These are phyloP conservation scores for Ascoidea asiatica DNA, from an alignment of 805 yeast genomes.

Conservation along the genomic window DNA sequence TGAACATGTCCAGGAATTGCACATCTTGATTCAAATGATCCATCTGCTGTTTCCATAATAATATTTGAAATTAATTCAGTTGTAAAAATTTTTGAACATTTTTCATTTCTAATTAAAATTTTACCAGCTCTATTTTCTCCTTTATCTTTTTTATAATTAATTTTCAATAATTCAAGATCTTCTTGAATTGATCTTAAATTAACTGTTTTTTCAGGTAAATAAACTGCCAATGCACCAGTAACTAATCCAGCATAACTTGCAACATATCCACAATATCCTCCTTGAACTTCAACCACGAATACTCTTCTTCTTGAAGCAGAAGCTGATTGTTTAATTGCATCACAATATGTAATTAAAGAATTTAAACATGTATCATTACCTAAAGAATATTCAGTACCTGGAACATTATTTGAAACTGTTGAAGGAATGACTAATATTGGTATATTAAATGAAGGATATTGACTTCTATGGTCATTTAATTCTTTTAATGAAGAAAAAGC, in stretches of 20 bases:
- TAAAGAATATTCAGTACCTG: conserved; percentile 68
- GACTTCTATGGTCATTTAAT: conserved; percentile 42
- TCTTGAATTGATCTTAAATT: conserved; percentile 44
- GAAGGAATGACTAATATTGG: conserved; percentile 75
- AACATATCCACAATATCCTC: conserved; percentile 73
- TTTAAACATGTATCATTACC: conserved; percentile 71
- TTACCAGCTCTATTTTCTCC: conserved; percentile 62
- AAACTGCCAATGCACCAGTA: conserved; percentile 62
- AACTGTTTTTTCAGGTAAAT: conserved; percentile 64
- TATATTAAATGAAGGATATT: conserved; percentile 59
- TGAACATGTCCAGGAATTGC: conserved; percentile 98
- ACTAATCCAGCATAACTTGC: conserved; percentile 58
- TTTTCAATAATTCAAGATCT: conserved; percentile 50
- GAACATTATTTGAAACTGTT: conserved; percentile 69
- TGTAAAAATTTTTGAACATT: conserved; percentile 54
- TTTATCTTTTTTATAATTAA: conserved; percentile 43
- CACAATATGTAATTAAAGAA: conserved; percentile 59
- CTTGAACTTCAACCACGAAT: conserved; percentile 74
- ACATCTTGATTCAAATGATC: conserved; percentile 77
- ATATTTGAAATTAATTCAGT: conserved; percentile 77
- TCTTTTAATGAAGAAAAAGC: conserved; percentile 61
- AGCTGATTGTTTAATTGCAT: conserved; percentile 68
- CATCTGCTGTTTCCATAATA: conserved; percentile 63
- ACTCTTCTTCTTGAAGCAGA: conserved; percentile 67
- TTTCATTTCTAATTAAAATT: conserved; percentile 51